Conservation (phyloP, 2,329 filamentous ascomycete genomes). For the Pyricularia grisea region DNA sequence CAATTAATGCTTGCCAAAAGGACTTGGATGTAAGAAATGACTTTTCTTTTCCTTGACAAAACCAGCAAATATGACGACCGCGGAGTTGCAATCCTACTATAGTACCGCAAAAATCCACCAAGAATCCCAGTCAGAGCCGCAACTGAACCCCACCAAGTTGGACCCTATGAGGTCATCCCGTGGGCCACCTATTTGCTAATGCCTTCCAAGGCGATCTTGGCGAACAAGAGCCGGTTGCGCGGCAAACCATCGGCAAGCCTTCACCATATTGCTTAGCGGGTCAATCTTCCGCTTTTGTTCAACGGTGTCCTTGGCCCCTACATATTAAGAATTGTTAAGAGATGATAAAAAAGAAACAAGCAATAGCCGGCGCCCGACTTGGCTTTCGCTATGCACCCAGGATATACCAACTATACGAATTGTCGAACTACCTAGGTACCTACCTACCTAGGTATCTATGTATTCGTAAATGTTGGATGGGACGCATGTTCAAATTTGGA, state of each 20-base stretch:
- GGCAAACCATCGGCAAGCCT: background rate
- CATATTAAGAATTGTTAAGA: background rate
- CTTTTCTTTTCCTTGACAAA: background rate
- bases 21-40: background rate
- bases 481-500: no score
- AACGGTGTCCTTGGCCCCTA: background rate
- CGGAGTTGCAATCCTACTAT: background rate
- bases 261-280: background rate
- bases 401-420: background rate
- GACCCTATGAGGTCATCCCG: constrained; percentile 5
- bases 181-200: background rate
- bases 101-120: background rate
- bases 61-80: background rate
- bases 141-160: background rate
- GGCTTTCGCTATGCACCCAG: background rate
- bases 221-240: background rate
- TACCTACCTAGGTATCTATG: no score
- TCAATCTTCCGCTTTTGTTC: background rate
- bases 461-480: no score
- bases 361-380: background rate
- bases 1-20: background rate
- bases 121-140: background rate
- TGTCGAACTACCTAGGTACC: background rate
- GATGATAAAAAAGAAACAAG: background rate
- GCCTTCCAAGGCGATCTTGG: background rate